These are phyloP conservation scores for Rhizopogon vesiculosus DNA, from an alignment of 768 basidiomycete genomes.

Conservation along the genomic window DNA sequence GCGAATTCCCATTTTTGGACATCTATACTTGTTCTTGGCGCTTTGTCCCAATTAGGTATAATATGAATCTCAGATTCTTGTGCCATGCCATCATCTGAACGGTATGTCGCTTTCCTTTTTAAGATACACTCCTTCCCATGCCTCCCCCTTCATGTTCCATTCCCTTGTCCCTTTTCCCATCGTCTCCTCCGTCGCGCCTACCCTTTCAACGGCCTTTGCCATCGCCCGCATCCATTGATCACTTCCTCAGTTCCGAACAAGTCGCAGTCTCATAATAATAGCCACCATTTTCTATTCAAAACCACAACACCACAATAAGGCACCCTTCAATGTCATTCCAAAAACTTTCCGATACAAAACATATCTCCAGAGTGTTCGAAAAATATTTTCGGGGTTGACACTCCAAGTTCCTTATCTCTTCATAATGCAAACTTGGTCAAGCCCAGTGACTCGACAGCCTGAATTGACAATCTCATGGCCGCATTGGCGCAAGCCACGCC, in stretches of 20 bases:
- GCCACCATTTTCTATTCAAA: not conserved
- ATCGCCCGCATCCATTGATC: not conserved
- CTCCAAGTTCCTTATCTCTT: not conserved
- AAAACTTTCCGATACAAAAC: not conserved
- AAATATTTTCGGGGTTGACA: conserved; percentile 1
- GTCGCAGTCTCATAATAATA: conserved; percentile 1
- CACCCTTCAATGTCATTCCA: not conserved
- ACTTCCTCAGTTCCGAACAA: conserved; percentile 5
- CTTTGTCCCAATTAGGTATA: conserved; percentile 1
- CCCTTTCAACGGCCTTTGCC: conserved; percentile 2
- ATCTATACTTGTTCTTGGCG: conserved; percentile 5
- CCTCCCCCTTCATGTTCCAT: not conserved
- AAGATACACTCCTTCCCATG: conserved; percentile 4
- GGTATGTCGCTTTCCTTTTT: conserved; percentile 3
- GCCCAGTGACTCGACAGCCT: conserved; percentile 2
- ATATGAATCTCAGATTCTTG: not conserved
- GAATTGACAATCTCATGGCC: conserved; percentile 49
- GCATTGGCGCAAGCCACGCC: conserved; percentile 88
- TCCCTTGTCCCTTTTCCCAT: conserved; percentile 15
- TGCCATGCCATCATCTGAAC: not conserved
- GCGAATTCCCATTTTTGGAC: conserved; percentile 2
- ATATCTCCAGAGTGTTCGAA: conserved; percentile 1
- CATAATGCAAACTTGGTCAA: not conserved
- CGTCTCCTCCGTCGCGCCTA: conserved; percentile 11
- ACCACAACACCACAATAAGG: not conserved